Base-by-base conservation (phyloP, 768 basidiomycete species). In the Amanita pseudoporphyria region DNA sequence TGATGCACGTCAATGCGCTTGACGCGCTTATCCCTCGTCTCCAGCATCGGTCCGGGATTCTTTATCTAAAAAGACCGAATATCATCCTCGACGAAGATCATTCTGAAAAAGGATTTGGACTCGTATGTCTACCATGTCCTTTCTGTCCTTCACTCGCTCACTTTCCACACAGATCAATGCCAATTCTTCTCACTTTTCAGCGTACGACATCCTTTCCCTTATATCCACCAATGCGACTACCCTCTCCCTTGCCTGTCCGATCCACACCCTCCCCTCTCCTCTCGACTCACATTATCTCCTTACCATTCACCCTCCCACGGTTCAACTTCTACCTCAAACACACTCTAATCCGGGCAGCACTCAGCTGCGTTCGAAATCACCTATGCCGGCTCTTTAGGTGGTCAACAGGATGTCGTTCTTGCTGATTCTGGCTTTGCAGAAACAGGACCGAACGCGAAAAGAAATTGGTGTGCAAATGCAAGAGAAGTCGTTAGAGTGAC, bases 381-480 rank as follows among this genome's bases (percentile, higher is more conserved):
- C 54, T 92, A 91, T 53, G 79, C 78, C 0, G 84, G 85, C 12
- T 84, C 86, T 0, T 64, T 92, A 0, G 80, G 81, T 0, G 81
- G 77, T 1, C 80, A 81, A 42, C 71, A 73, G 16, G 79, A 81
- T 40, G 51, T 71, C 0, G 56, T 67, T 16, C 62, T 78, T 9
- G 56, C 65, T 3, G 65, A 69, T 13, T 71, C 75, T 9, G 73
- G 74, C 5, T 76, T 66, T 2, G 76, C 70, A 13, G 79, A 81
- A 50, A 72, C 68, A 26, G 81, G 78, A 0, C 58, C 71, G 2
- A 64, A 62, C 7, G 76, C 78, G 3, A 87, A 86, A 65, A 67
- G 86, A 33, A 87, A 90, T 55, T 88, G 88, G 89, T 87, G 90
- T 90, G 79, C 84, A 0, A 72, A 78, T 0, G 78, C 87, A 9